Percentiles rank a stretch among this genome's conserved stretches.
These are phyloP conservation scores for Aschersonia sp. DNA, from an alignment of 2,329 filamentous ascomycete species.

Conservation along the genomic window DNA sequence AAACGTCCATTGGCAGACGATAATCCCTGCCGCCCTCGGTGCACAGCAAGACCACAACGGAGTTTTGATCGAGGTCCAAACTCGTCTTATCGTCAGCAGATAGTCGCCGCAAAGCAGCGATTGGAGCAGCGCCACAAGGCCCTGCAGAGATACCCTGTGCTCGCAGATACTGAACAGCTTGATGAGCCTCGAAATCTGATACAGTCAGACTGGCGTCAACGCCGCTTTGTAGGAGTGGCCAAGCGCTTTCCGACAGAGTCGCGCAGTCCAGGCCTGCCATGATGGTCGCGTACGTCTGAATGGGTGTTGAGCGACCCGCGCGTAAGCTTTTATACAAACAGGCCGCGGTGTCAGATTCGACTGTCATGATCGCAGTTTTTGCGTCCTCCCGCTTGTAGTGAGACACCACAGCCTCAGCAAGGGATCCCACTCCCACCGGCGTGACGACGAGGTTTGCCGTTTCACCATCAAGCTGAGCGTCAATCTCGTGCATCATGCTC, in stretches of 20 bases:
- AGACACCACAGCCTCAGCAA: conserved; percentile 52
- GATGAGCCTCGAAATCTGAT: conserved; percentile 47
- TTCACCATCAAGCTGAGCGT: conserved; percentile 35
- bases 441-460: conserved; percentile 36
- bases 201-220: conserved; percentile 48
- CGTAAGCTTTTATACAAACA: conserved; percentile 40
- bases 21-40: conserved; percentile 46
- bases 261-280: conserved; percentile 66
- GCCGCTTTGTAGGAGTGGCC: conserved; percentile 40
- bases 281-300: conserved; percentile 47
- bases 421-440: conserved; percentile 59
- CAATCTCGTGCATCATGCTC: conserved; percentile 56
- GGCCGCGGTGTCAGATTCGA: conserved; percentile 54
- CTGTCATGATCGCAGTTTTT: conserved; percentile 36
- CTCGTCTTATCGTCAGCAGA: conserved; percentile 16
- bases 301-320: conserved; percentile 28
- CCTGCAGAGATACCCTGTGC: conserved; percentile 33
- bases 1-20: conserved; percentile 23
- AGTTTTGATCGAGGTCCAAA: conserved; percentile 26
- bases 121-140: conserved; percentile 45
- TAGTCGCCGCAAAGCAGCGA: conserved; percentile 42
- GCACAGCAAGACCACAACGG: conserved; percentile 49
- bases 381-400: conserved; percentile 41
- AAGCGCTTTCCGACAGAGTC: conserved; percentile 50
- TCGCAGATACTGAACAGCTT: conserved; percentile 38